Conservation (phyloP, 257 asterid species). For the Solanum clarkiae region DNA sequence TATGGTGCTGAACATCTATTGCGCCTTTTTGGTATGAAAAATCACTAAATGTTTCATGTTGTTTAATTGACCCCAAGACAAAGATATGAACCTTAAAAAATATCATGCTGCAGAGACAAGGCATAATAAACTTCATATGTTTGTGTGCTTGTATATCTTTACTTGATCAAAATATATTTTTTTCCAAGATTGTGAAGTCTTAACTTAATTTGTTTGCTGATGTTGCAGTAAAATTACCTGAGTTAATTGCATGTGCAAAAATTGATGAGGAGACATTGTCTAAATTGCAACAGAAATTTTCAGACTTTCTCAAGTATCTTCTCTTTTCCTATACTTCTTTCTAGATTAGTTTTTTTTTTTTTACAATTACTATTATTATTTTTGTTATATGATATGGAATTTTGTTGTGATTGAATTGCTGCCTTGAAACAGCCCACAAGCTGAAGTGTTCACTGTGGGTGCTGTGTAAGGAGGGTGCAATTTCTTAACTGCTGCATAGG, state of each 20-base stretch:
- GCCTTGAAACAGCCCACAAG: background rate
- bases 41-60: background rate
- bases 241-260: constrained; percentile 50
- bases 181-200: background rate
- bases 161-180: background rate
- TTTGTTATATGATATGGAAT: background rate
- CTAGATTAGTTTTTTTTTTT: background rate
- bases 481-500: background rate
- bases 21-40: constrained; percentile 82
- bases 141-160: background rate
- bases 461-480: background rate
- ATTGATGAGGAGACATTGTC: constrained; percentile 66
- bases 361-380: background rate
- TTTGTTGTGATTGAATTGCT: background rate
- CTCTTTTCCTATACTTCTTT: constrained; percentile 1
- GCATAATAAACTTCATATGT: background rate
- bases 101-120: background rate
- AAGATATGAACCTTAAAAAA: background rate
- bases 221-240: constrained; percentile 89
- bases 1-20: constrained; percentile 96
- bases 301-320: constrained; percentile 72
- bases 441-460: background rate
- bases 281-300: constrained; percentile 70
- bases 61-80: background rate
- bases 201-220: constrained; percentile 9